These are phyloP conservation scores for Phytophthora syringae DNA, from an alignment of 352 stramenopile genomes.

Conservation along the genomic window DNA sequence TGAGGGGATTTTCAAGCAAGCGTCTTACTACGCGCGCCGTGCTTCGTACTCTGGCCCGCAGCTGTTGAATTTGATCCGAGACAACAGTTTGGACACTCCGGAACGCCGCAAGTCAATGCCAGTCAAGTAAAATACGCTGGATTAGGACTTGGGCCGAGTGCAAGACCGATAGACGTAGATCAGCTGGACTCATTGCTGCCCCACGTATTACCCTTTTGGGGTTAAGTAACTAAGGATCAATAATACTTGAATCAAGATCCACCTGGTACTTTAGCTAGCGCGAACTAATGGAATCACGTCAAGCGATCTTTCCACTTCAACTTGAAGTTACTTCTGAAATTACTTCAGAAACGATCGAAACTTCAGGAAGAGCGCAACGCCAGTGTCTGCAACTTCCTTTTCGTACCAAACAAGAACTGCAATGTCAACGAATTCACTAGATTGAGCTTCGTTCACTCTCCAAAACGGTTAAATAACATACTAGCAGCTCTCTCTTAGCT, in stretches of 20 bases:
- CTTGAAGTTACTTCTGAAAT: slow-evolving; percentile 2
- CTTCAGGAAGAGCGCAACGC: background rate
- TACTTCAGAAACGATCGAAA: background rate
- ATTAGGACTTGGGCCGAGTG: slow-evolving; percentile 18
- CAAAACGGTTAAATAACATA: slow-evolving; percentile 29
- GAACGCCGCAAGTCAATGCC: slow-evolving; percentile 51
- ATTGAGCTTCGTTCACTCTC: slow-evolving; percentile 26
- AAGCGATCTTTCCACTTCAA: slow-evolving; percentile 12
- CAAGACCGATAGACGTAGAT: slow-evolving; percentile 3
- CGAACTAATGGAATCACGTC: slow-evolving; percentile 9
- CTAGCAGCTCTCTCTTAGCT: slow-evolving; percentile 8
- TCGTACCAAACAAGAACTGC: no score
- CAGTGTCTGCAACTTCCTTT: no score
- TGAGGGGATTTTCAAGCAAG: slow-evolving; percentile 59
- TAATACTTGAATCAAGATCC: slow-evolving; percentile 11
- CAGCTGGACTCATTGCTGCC: slow-evolving; percentile 1
- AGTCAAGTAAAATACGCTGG: slow-evolving; percentile 23
- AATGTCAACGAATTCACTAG: background rate
- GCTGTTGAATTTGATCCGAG: slow-evolving; percentile 23
- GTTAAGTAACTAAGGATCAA: slow-evolving; percentile 28
- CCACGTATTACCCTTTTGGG: slow-evolving; percentile 10
- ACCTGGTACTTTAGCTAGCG: no score
- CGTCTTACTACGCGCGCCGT: slow-evolving; percentile 56
- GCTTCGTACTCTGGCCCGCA: slow-evolving; percentile 38
- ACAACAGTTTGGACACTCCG: slow-evolving; percentile 28